Evolutionary conservation across 257 asterid genomes (phyloP), one percentile per base, ranked within the genome.

Genomic region (Solanum clarkiae): DNA sequence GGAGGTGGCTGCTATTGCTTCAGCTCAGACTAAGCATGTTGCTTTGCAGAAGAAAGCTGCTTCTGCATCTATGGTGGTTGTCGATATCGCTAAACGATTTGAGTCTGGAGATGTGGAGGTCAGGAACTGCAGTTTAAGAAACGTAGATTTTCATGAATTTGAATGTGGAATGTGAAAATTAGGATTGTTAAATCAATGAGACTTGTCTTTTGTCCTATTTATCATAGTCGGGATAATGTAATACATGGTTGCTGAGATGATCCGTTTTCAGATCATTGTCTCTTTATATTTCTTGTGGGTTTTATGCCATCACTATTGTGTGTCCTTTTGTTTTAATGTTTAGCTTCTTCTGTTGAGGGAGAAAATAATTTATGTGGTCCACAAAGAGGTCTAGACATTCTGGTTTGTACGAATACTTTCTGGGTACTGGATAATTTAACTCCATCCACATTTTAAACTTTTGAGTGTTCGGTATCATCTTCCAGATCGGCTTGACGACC

Each of bases 1-100:
- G 32, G 32, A 29, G 32, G 32, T 29, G 32, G 32, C 32, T 29
- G 32, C 32, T 29, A 90, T 87, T 60, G 93, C 91, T 17, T 92
- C 95, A 18, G 97, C 98, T 20, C 94, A 91, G 92, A 93, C 92
- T 53, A 97, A 95, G 93, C 91, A 98, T 86, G 89, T 66, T 47
- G 97, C 94, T 82, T 89, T 97, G 94, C 98, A 93, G 97, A 97
- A 94, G 91, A 93, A 92, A 85, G 98, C 95, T 36, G 97, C 95
- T 22, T 97, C 94, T n/a, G 93, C 96, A 12, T 97, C 97, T 8
- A 26, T 88, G 86, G 94, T 86, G 86, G 96, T 96, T 60, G 99
- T 94, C 93, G 96, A 94, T 89, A 89, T 87, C 65, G 97, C 92
- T 17, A 86, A 95, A 89, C 89, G 90, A 88, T 93, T 94, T 74